phyloP scores from a whole-genome alignment of 1,284 basidiomycete genomes.

The Anthracocystis panici-leucophaei region DNA sequence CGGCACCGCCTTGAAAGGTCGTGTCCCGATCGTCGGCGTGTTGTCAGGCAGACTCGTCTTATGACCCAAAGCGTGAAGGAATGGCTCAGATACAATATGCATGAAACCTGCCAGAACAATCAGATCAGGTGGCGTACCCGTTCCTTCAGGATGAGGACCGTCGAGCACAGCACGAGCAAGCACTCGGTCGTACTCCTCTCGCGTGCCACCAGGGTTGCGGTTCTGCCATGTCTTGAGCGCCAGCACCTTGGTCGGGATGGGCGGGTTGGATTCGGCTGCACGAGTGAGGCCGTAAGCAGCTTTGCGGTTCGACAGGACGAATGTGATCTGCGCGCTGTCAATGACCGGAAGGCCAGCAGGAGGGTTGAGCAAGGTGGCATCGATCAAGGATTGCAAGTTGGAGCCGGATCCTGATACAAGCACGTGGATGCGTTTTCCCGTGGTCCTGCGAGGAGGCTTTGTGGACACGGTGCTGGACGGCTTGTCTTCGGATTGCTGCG shows the following conservation, averaged over 20 bases:
- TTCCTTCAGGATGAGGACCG: conserved; percentile 35
- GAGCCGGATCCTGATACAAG: conserved; percentile 73
- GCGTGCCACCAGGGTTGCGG: conserved; percentile 77
- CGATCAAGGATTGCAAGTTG: conserved; percentile 94
- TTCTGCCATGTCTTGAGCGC: conserved; percentile 87
- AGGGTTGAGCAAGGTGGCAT: conserved; percentile 80
- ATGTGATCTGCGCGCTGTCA: conserved; percentile 76
- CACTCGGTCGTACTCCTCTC: conserved; percentile 87
- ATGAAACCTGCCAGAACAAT: conserved; percentile 97
- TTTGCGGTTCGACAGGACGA: conserved; percentile 92
- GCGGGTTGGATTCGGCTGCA: conserved; percentile 77
- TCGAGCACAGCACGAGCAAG: conserved; percentile 80
- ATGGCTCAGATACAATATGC: conserved; percentile 81
- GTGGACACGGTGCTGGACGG: conserved; percentile 1
- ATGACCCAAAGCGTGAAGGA: conserved; percentile 70
- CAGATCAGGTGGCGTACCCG: conserved; percentile 76
- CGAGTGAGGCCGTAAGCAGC: conserved; percentile 89
- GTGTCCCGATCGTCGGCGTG: conserved; percentile 40
- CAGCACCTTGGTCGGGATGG: conserved; percentile 84
- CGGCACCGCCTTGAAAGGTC: conserved; percentile 74
- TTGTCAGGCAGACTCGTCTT: conserved; percentile 42
- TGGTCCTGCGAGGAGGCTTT: conserved; percentile 44
- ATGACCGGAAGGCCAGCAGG: conserved; percentile 48
- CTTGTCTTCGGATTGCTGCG: conserved; percentile 6
- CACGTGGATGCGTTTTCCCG: conserved; percentile 65